Evolutionary conservation across 768 basidiomycete species (phyloP), one percentile per base, ranked within the genome.

Genomic region (Glaciozyma antarctica): DNA sequence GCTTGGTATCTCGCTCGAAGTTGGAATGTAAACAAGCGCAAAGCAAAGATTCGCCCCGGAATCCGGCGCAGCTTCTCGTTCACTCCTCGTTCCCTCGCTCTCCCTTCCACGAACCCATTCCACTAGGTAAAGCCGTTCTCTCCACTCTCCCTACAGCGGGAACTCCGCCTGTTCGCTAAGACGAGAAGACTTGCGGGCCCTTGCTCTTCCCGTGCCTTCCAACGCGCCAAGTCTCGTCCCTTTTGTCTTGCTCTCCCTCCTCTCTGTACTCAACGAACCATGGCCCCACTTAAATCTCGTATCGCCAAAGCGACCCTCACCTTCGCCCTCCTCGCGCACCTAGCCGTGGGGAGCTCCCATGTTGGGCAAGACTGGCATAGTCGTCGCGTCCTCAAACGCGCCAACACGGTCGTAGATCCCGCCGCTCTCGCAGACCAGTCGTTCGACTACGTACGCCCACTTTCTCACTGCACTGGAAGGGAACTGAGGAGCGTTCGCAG

Each of bases 371-470:
- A 22, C 21, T n/a, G 28, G 22, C 32, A 22, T 7, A 26, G 28
- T 38, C 54, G 22, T 38, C 54, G 32, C 17, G 19, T 32, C 54
- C 62, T 57, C 62, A 71, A 61, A 45, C 30, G 48, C 16, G 52
- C 64, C 38, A 41, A 62, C 13, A 66, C 64, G 5, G 63, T 58
- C 10, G 61, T 64, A 13, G 64, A 65, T n/a, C n/a, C 59, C 5
- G n/a, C 41, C 2, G 13, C n/a, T 5, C 49, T 69, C 21, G 54
- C 62, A 1, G 68, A 34, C 26, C 60, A 71, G 38, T 62, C 47
- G 0, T 73, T 71, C 44, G 72, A 73, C 63, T 73, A 69, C 30
- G 69, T 72, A 41, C 38, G 38, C 13, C 8, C 7, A 15, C 10
- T 13, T 12, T 41, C 38, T 2, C 38, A 13, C 38, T 15, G 38